Conservation (phyloP, 352 stramenopile species). For the Phytophthora sojae region DNA sequence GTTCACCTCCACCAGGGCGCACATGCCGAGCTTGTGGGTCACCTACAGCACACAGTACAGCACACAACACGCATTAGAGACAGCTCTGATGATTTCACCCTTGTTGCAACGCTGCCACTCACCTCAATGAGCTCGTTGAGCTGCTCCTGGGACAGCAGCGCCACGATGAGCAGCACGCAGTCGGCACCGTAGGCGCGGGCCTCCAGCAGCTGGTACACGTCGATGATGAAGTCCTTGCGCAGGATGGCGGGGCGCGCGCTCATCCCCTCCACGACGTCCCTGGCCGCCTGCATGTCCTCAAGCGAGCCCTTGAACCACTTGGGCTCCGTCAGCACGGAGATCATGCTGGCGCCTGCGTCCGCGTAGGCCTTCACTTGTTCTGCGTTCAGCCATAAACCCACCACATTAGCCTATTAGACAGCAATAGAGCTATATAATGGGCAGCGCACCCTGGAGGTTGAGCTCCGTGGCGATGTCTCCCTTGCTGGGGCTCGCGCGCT, state of each 20-base stretch:
- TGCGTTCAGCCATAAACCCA: conserved; percentile 24
- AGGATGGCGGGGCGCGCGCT: conserved; percentile 73
- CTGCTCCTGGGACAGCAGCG: conserved; percentile 78
- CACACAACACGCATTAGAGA: background rate
- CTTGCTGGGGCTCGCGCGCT: conserved; percentile 97
- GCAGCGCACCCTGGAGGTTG: conserved; percentile 57
- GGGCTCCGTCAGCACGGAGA: conserved; percentile 98
- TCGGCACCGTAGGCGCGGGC: conserved; percentile 95
- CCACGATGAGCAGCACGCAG: conserved; percentile 98
- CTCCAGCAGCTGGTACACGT: conserved; percentile 96
- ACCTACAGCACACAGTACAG: conserved; percentile 47
- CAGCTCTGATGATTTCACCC: conserved; percentile 2
- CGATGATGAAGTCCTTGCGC: conserved; percentile 96
- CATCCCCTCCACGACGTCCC: conserved; percentile 57
- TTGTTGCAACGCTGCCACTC: background rate
- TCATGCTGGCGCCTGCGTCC: conserved; percentile 93
- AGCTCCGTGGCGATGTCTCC: conserved; percentile 93
- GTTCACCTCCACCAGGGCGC: conserved; percentile 98
- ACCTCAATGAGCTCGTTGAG: conserved; percentile 73
- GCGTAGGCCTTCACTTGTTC: conserved; percentile 94
- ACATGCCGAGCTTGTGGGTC: conserved; percentile 94
- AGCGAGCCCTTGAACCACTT: conserved; percentile 98
- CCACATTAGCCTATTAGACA: conserved; percentile 6
- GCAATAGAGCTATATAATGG: background rate
- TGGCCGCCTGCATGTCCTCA: conserved; percentile 77